Evolutionary conservation across 768 basidiomycete species (phyloP), one percentile per base, ranked within the genome.

Genomic region (Auriscalpium orientale): DNA sequence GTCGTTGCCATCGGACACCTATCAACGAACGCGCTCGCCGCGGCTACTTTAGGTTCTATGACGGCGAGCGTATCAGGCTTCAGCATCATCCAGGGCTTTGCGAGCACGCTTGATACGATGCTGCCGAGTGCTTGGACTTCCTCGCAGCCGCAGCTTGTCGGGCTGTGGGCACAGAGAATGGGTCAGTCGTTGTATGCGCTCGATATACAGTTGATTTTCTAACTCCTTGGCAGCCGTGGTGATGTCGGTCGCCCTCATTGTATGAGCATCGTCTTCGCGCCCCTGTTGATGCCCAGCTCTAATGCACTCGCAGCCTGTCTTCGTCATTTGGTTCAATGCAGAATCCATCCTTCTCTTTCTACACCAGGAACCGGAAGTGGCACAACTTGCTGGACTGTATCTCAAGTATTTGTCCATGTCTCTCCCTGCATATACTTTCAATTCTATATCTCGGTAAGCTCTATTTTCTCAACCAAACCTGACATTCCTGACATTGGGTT

Each of bases 101-200:
- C 82, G 8, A 89, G 87, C 49, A 85, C 91, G 0, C 81, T 99
- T 18, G 97, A 99, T 68, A 95, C 95, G 0, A 79, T 99, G 64
- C 82, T 98, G 9, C 95, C 97, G 1, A 83, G 91, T 40, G 94
- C 95, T 15, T 99, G 91, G 94, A 95, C 97, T 0, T 93, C 92
- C 3, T 66, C 84, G 1, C 83, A 86, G 34, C 95, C 94, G 0
- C 72, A 85, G 15, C 76, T 91, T 11, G 91, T 98, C 11, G 94
- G 94, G 8, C 76, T 95, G 8, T 95, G 94, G 94, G 71, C 87
- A 9, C 92, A 95, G 68, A 76, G 94, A 60, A 93, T 91, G 89
- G 74, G 87, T 88, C 60, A 46, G 85, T 74, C 53, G 40, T 44
- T 35, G 13, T 48, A 13, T 43, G 18, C 40, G 18, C 40, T 13